Evolutionary conservation across 805 yeast species (phyloP).

Genomic region (Brettanomyces naardenensis): DNA sequence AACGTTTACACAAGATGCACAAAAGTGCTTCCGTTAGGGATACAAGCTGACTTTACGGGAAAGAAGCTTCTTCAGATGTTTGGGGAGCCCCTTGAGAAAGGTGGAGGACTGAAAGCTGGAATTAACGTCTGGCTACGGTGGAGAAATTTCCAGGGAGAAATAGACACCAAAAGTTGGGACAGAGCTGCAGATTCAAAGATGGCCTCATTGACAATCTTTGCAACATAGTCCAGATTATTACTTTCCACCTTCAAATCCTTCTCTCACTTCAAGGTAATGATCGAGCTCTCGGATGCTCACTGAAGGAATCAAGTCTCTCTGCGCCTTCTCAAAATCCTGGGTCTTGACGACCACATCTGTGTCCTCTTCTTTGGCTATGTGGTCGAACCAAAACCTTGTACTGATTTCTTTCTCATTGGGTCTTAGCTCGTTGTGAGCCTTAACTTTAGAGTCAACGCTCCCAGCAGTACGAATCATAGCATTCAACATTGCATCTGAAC

Average conservation of each 20-base stretch:
- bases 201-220: too few relatives aligned
- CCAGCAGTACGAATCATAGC: conserved; percentile 91
- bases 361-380: conserved; percentile 61
- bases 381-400: conserved; percentile 87
- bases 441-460: conserved; percentile 61
- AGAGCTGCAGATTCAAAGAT: too few relatives aligned
- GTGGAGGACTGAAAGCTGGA: too few relatives aligned
- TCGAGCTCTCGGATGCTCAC: conserved; percentile 81
- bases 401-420: conserved; percentile 39
- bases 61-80: too few relatives aligned
- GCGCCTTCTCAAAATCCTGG: conserved; percentile 76
- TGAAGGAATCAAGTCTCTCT: conserved; percentile 64
- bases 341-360: conserved; percentile 56
- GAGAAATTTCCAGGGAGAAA: too few relatives aligned
- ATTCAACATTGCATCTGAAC: conserved; percentile 92
- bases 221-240: too few relatives aligned
- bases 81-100: too few relatives aligned
- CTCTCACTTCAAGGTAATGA: conserved; percentile 74
- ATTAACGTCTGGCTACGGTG: too few relatives aligned
- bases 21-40: conserved; percentile 16
- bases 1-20: conserved; percentile 10
- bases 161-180: too few relatives aligned
- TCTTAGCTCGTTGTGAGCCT: conserved; percentile 35
- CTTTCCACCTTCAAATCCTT: conserved; percentile 71
- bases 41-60: too few relatives aligned